These are phyloP conservation scores for Phytophthora sp. DNA, from an alignment of 352 stramenopile genomes.

Conservation along the genomic window DNA sequence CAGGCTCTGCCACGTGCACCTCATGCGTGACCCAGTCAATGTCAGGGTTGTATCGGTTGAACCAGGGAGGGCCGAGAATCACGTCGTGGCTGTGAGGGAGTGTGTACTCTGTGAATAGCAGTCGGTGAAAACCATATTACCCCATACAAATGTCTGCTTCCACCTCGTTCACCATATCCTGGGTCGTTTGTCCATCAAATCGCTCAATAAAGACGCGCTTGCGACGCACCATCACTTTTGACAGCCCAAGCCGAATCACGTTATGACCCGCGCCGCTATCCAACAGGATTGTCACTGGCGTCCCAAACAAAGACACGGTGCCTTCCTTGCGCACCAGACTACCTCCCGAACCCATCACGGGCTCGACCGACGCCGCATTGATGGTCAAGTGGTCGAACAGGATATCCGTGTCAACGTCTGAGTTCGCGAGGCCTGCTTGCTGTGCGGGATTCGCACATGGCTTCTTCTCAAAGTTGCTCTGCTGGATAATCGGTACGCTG, in stretches of 20 bases:
- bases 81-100: not conserved
- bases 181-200: too few relatives aligned
- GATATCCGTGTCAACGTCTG: too few relatives aligned
- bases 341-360: too few relatives aligned
- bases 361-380: too few relatives aligned
- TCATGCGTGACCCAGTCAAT: not conserved
- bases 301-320: not conserved
- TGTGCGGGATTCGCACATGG: not conserved
- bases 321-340: not conserved
- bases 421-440: too few relatives aligned
- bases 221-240: too few relatives aligned
- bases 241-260: too few relatives aligned
- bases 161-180: too few relatives aligned
- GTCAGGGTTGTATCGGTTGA: not conserved
- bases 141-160: not conserved
- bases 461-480: not conserved
- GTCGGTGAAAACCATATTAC: not conserved
- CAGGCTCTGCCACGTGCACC: too few relatives aligned
- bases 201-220: too few relatives aligned
- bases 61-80: not conserved
- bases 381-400: not conserved
- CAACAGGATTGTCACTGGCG: too few relatives aligned
- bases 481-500: not conserved
- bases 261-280: too few relatives aligned
- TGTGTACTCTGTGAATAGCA: not conserved